Evolutionary conservation across 2,329 filamentous ascomycete genomes (phyloP), one percentile per base, ranked within the genome.

Genomic region (Raffaelea albimanens): DNA sequence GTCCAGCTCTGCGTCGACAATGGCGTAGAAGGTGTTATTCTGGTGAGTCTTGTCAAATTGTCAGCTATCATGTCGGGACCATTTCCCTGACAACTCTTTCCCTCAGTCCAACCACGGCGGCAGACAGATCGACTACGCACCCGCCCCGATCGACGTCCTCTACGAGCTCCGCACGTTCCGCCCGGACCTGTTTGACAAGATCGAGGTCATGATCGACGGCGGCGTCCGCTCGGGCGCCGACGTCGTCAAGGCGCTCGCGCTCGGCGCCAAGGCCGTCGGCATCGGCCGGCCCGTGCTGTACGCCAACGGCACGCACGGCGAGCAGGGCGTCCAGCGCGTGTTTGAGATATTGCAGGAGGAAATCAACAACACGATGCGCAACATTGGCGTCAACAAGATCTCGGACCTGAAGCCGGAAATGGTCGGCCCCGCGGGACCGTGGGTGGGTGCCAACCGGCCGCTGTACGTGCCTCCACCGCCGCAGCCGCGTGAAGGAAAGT

Each of bases 1-100:
- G 77, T 76, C 18, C 64, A 65, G 54, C 70, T 67, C 52, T 71
- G 70, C 14, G 71, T 77, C 4, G 68, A 79, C 46, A 52, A 70
- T 38, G 76, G 75, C 0, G 70, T 72, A n/a, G 74, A 82, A 54
- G 77, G 75, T 0, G 78, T 82, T 46, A 67, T 82, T 2, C 70
- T 81, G 21, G 47, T 49, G 25, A 8, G 47, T 36, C 8, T 5
- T 72, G 41, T 22, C 25, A 3, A 18, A 36, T 25, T 36, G 29
- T 16, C n/a, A 13, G 22, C 14, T 13, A 16, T n/a, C n/a, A 19
- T n/a, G 10, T 5, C 20, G 16, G 22, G 39, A 21, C 20, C 39
- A 20, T 21, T 18, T 40, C 20, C 39, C 5, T 10, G 5, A 29
- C 25, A 29, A 38, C 18, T 38, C 29, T 34, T 5, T 11, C 25